Conservation (phyloP, 73 alveolate genomes). For the Effrenium voratum region DNA sequence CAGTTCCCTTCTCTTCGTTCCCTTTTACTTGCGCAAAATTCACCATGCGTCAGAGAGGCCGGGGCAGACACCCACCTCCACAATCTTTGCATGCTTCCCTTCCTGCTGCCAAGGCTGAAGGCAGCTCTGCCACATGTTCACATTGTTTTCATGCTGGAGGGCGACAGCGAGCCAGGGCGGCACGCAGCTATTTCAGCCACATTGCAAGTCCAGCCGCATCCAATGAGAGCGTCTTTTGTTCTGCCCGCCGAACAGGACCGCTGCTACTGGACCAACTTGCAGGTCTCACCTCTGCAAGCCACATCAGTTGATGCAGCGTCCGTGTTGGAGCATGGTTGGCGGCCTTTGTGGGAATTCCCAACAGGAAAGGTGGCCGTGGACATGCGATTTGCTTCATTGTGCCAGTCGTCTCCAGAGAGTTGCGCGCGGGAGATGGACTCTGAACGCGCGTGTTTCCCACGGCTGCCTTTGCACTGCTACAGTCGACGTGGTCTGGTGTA, state of each 20-base stretch:
- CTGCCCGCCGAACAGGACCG: conserved; percentile 1
- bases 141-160: conserved; percentile 6
- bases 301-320: not conserved
- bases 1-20: not conserved
- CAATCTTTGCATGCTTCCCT: not conserved
- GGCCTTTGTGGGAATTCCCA: conserved; percentile 24
- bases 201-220: not conserved
- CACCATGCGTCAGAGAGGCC: conserved; percentile 10
- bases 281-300: not conserved
- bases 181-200: not conserved
- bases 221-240: not conserved
- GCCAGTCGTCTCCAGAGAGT: not conserved
- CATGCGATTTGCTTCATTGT: conserved; percentile 14
- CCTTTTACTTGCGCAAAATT: conserved; percentile 2
- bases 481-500: conserved; percentile 9
- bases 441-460: not conserved
- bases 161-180: not conserved
- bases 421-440: not conserved
- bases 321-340: conserved; percentile 15
- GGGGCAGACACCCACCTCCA: not conserved
- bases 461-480: conserved; percentile 1
- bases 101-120: conserved; percentile 3
- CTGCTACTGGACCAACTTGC: conserved; percentile 19
- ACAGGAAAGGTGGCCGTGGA: not conserved
- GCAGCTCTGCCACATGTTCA: not conserved